Base-by-base conservation (phyloP, 2,329 filamentous ascomycete species). In the Alternaria metachromatica region DNA sequence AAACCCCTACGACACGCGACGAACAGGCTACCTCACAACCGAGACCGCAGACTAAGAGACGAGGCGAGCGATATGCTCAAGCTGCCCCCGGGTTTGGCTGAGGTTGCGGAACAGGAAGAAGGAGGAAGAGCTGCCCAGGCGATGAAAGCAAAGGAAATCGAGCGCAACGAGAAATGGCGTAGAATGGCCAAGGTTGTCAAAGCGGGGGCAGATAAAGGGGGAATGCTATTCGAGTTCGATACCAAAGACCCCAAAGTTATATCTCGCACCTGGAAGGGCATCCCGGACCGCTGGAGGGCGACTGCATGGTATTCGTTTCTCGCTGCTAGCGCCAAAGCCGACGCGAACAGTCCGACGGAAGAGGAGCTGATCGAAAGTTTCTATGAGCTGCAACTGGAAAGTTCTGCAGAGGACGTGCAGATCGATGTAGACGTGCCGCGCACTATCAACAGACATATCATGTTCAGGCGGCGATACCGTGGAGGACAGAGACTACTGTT, bases 361-460 rank as follows among this genome's bases (percentile, higher is more conserved):
- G 88, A 90, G 44, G 86, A 92, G 60, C 86, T 98, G 51, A 88
- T 93, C 43, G 84, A 86, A 23, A 75, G 87, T 28, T 97, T 93
- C 76, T 87, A 92, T 77, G 87, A 88, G 46, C 86, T 96, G 26
- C 90, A 96, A 74, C 84, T 89, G 15, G 83, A 89, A 63, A 88
- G 88, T 58, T 97, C 92, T 3, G 90, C 93, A 1, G 96, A 99
- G 76, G 96, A 99, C 79, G 90, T 95, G 21, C 96, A 99, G 81
- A 99, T 99, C 72, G 96, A 99, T 79, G 88, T 98, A 46, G 96
- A 99, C 78, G 96, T 99, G 18, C 96, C 96, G 1, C 88, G 96
- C 58, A 98, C 96, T 5, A 97, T 99, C 78, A 96, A 89, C 79
- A 89, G 92, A 66, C 96, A 99, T 81, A 95, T 99, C 79, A 97